These are phyloP conservation scores for Colletotrichum orbiculare DNA, from an alignment of 2,329 filamentous ascomycete species.

Conservation along the genomic window DNA sequence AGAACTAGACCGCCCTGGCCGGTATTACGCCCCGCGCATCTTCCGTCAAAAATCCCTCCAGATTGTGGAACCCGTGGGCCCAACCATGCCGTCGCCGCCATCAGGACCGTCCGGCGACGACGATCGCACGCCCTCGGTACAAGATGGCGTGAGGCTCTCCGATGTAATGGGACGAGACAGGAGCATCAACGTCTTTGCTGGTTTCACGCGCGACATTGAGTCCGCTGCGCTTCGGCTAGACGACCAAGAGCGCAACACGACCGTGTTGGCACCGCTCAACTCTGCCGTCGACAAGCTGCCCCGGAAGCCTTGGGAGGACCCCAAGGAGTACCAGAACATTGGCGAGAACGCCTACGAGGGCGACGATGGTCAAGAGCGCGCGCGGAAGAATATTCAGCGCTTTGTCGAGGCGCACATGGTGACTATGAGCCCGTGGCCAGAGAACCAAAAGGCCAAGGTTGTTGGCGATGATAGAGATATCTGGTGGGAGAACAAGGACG, in stretches of 20 bases:
- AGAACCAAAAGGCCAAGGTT: constrained; percentile 73
- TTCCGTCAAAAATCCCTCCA: constrained; percentile 36
- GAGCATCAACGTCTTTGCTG: constrained; percentile 85
- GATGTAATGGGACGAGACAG: constrained; percentile 86
- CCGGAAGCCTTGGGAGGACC: constrained; percentile 87
- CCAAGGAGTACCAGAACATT: constrained; percentile 74
- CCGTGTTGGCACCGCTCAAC: constrained; percentile 89
- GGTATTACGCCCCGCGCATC: constrained; percentile 16
- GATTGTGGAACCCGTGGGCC: constrained; percentile 36
- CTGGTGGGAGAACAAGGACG: constrained; percentile 83
- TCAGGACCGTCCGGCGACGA: constrained; percentile 40
- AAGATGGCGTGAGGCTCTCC: constrained; percentile 74
- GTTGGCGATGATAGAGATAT: constrained; percentile 73
- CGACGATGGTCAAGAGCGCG: constrained; percentile 77
- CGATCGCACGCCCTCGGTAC: constrained; percentile 44
- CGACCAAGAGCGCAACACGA: constrained; percentile 75
- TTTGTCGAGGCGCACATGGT: constrained; percentile 93
- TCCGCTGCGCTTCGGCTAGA: constrained; percentile 76
- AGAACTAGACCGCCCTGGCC: constrained; percentile 22
- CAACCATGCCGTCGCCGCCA: constrained; percentile 41
- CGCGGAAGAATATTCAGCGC: constrained; percentile 77
- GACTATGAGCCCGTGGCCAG: constrained; percentile 78
- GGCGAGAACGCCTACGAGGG: constrained; percentile 82
- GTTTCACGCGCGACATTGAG: constrained; percentile 80
- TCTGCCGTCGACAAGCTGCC: constrained; percentile 81